These are phyloP conservation scores for Dryas drummondii DNA, from an alignment of 306 rosid genomes.

Conservation along the genomic window DNA sequence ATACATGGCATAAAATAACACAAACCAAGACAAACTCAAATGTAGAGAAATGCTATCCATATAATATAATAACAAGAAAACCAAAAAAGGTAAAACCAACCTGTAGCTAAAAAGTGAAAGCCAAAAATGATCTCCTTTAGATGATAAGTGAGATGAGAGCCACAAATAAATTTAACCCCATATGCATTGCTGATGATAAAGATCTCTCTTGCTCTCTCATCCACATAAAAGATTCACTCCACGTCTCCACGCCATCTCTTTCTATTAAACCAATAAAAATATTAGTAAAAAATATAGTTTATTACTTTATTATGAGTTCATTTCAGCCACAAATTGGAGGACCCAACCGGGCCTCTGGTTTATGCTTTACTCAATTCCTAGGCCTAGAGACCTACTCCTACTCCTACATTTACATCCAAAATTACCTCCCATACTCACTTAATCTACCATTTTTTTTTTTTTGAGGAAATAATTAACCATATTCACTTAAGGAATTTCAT, in stretches of 20 bases:
- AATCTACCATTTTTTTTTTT: too few relatives aligned
- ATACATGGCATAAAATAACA: too few relatives aligned
- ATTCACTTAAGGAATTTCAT: not conserved
- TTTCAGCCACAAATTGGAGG: slow-evolving; percentile 1
- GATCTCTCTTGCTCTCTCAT: not conserved
- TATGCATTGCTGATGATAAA: too few relatives aligned
- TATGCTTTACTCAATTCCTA: not conserved
- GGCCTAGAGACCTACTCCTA: not conserved
- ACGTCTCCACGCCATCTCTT: not conserved
- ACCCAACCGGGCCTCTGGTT: not conserved
- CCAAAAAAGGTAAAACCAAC: too few relatives aligned
- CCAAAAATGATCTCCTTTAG: too few relatives aligned
- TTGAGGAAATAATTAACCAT: too few relatives aligned
- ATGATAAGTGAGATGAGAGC: too few relatives aligned
- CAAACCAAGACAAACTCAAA: too few relatives aligned
- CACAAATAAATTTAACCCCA: too few relatives aligned
- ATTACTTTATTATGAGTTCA: not conserved
- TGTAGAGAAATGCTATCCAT: not conserved
- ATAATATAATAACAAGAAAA: not conserved
- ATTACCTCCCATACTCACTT: too few relatives aligned
- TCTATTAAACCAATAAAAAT: not conserved
- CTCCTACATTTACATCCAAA: not conserved
- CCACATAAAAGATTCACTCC: slow-evolving; percentile 12
- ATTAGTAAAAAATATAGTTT: too few relatives aligned
- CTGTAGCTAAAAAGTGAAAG: too few relatives aligned